Conservation (phyloP, 75 land plant genomes). For the Cunninghamia lanceolata region DNA sequence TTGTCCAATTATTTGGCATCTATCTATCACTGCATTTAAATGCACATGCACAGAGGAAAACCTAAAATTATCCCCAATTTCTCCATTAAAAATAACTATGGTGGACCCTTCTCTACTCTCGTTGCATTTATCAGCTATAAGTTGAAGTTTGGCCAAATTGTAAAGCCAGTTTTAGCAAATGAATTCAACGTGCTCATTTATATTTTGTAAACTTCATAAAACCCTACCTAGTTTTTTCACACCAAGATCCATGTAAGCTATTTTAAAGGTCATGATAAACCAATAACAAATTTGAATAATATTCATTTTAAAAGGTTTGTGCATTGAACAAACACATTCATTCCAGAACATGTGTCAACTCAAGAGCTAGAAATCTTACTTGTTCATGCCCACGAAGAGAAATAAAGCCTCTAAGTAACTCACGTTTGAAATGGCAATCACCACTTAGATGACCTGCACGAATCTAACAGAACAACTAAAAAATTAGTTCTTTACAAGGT, state of each 20-base stretch:
- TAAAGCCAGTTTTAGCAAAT: background rate
- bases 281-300: background rate
- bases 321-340: background rate
- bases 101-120: background rate
- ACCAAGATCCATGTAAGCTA: background rate
- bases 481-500: slow-evolving; percentile 1
- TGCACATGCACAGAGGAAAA: background rate
- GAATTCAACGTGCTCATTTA: background rate
- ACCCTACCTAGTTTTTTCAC: background rate
- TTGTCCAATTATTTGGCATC: background rate
- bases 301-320: background rate
- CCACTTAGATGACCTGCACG: slow-evolving; percentile 97
- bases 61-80: background rate
- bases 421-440: slow-evolving; percentile 95
- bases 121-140: background rate
- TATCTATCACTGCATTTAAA: background rate
- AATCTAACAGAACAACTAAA: slow-evolving; percentile 43
- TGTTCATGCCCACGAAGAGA: slow-evolving; percentile 84
- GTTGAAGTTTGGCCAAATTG: background rate
- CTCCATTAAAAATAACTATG: background rate
- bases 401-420: slow-evolving; percentile 73
- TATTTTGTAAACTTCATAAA: background rate
- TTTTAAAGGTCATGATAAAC: background rate
- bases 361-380: slow-evolving; percentile 38
- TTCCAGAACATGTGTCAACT: background rate